Conservation (phyloP, 164 flowering plant genomes). For the Akebia trifoliata region DNA sequence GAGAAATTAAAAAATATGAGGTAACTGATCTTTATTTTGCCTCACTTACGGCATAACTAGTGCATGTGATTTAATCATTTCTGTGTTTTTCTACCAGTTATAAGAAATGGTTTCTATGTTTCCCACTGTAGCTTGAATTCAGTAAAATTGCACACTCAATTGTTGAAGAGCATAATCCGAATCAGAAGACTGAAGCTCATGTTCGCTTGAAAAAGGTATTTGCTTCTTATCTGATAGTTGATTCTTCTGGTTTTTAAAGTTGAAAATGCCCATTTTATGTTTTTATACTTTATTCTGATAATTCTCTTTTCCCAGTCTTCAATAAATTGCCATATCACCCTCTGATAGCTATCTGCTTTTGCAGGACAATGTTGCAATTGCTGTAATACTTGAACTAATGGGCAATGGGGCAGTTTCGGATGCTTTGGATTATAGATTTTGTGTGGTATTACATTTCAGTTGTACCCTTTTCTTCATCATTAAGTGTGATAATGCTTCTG, state of each 20-base stretch:
- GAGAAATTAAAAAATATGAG: conserved; percentile 32
- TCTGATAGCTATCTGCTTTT: conserved; percentile 5
- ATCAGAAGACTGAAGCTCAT: conserved; percentile 1
- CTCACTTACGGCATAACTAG: background rate
- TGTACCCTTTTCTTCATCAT: background rate
- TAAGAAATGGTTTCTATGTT: background rate
- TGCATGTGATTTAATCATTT: background rate
- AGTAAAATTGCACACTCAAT: conserved; percentile 15
- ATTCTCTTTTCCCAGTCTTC: background rate
- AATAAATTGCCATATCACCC: background rate
- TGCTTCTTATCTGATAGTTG: background rate
- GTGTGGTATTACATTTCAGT: conserved; percentile 40
- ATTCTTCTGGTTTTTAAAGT: background rate
- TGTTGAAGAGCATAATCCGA: conserved; percentile 13
- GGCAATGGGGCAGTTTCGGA: conserved; percentile 14
- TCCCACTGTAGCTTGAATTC: conserved; percentile 33
- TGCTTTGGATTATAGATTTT: conserved; percentile 21
- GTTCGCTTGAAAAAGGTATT: conserved; percentile 33
- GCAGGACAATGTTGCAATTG: conserved; percentile 34
- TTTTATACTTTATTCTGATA: conserved; percentile 1
- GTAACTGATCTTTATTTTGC: conserved; percentile 14
- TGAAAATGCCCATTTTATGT: background rate
- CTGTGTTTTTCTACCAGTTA: background rate
- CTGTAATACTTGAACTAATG: conserved; percentile 26
- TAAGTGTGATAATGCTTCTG: conserved; percentile 1